phyloP scores from a whole-genome alignment of 1,139 yeast species.

The Yamadazyma friedrichii region DNA sequence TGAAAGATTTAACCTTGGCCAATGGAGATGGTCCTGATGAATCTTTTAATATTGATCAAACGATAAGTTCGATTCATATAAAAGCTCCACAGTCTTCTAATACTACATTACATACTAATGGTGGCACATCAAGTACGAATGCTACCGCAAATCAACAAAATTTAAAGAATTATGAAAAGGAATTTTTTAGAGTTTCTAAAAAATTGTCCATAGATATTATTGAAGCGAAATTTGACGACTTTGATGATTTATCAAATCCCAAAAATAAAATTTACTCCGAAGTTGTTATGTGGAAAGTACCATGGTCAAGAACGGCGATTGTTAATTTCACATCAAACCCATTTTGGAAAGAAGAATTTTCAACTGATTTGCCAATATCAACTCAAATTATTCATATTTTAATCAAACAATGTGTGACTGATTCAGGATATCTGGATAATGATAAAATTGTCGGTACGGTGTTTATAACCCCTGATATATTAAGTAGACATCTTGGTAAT shows the following conservation, averaged over 20 bases:
- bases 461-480: conserved; percentile 53
- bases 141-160: conserved; percentile 8
- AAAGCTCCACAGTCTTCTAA: background rate
- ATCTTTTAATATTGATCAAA: conserved; percentile 12
- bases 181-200: conserved; percentile 55
- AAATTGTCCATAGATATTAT: conserved; percentile 57
- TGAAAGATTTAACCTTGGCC: conserved; percentile 9
- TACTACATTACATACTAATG: too few relatives aligned
- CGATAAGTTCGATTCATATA: conserved; percentile 3
- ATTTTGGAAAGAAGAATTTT: conserved; percentile 72
- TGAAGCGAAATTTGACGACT: conserved; percentile 62
- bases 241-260: conserved; percentile 25
- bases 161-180: conserved; percentile 27
- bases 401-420: conserved; percentile 35
- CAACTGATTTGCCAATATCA: conserved; percentile 55
- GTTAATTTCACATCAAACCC: conserved; percentile 52
- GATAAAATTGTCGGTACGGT: conserved; percentile 55
- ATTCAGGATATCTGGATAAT: conserved; percentile 21
- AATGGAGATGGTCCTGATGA: conserved; percentile 10
- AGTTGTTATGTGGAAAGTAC: conserved; percentile 61
- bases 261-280: conserved; percentile 55
- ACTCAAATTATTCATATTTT: conserved; percentile 54
- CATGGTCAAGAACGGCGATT: conserved; percentile 69
- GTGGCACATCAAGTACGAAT: background rate
- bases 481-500: conserved; percentile 35